phyloP scores from a whole-genome alignment of 441 rosid species.

The Euphorbia schlechtendalii region DNA sequence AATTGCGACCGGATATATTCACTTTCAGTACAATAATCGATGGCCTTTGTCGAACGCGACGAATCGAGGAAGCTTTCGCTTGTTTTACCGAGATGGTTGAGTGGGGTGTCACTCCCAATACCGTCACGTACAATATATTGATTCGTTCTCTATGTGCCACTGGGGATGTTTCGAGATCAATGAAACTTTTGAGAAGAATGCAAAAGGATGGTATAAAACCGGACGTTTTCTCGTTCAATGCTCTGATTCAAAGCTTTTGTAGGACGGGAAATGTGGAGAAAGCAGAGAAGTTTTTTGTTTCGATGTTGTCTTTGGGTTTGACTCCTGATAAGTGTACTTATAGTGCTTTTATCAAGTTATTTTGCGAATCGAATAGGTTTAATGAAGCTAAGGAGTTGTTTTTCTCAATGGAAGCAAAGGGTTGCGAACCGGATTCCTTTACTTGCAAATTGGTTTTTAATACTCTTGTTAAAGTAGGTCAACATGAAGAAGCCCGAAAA shows the following conservation, averaged over 20 bases:
- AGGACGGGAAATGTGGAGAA: constrained; percentile 45
- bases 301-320: constrained; percentile 48
- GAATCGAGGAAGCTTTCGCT: constrained; percentile 60
- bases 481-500: constrained; percentile 28
- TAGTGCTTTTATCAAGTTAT: constrained; percentile 40
- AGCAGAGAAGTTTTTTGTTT: constrained; percentile 46
- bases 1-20: constrained; percentile 60
- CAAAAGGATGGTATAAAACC: constrained; percentile 49
- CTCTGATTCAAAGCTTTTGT: constrained; percentile 55
- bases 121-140: constrained; percentile 56
- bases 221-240: constrained; percentile 53
- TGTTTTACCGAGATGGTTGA: constrained; percentile 74
- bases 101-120: constrained; percentile 71
- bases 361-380: constrained; percentile 42
- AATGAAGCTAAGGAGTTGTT: constrained; percentile 54
- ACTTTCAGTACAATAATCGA: constrained; percentile 71
- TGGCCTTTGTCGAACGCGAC: constrained; percentile 59
- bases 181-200: constrained; percentile 50
- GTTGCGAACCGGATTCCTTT: constrained; percentile 53
- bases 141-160: constrained; percentile 43
- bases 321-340: constrained; percentile 60
- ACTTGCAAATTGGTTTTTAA: constrained; percentile 38
- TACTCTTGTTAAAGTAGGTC: constrained; percentile 21
- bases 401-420: constrained; percentile 49
- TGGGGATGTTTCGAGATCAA: constrained; percentile 49